Base-by-base conservation (phyloP, 345 rosid genomes). In the Excoecaria cochinchinensis region DNA sequence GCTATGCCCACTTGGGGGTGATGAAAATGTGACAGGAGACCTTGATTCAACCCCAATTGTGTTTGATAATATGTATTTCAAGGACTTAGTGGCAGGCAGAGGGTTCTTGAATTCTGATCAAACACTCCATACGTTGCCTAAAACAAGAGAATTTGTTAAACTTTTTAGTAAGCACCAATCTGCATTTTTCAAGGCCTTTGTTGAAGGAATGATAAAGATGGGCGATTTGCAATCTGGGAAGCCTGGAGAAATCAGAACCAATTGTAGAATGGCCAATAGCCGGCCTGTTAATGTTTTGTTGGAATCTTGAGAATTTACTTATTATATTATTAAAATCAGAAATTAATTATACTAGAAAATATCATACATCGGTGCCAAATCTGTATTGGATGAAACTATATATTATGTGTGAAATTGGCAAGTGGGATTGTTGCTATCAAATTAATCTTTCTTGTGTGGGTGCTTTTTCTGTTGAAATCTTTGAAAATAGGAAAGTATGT, bases 81-180 rank as follows among this genome's bases (percentile, higher is more conserved):
- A 87, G 76, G 98, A 90, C 76, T 79, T 95, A 91, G 97, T 86
- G 24, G 86, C 85, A 0, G 90, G 97, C 47, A 89, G 89, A 83
- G 98, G 98, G 39, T 93, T 96, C 76, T 82, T 96, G 2, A 96
- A 96, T 73, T 96, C 99, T 17, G 99, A 96, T 62, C 80, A 96
- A 83, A 96, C 94, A 2, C 81, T 93, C 47, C 91, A 79, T 74
- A 90, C 97, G 1, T 83, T 9, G 24, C 67, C 80, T 16, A 78
- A 40, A 78, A 96, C 97, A 11, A 87, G 89, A 55, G 66, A 74
- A 38, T 89, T 80, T 77, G 98, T 90, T 63, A 64, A 24, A 71
- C 67, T 74, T 63, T 96, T 86, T 52, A 87, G 97, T 78, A 60
- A 66, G 16, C 79, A 91, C 56, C 78, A 93, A 75, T 51, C 10